Conservation (phyloP, 371 early-diverging fungal species). For the Rhizopus arrhizus region DNA sequence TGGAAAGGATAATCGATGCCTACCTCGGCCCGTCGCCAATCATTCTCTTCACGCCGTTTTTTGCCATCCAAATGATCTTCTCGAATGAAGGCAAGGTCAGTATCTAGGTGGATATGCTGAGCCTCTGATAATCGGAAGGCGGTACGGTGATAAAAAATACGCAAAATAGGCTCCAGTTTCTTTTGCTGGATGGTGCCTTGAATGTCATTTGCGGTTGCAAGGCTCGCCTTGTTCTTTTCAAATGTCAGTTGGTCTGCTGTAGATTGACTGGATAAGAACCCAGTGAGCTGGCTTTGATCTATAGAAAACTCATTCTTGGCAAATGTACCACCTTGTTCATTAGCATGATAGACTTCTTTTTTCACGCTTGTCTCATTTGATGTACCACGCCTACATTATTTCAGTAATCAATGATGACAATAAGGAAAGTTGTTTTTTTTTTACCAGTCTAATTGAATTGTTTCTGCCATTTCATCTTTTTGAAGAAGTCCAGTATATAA, state of each 20-base stretch:
- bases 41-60: slow-evolving; percentile 58
- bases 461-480: slow-evolving; percentile 87
- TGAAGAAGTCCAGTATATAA: slow-evolving; percentile 71
- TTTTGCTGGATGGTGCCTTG: slow-evolving; percentile 88
- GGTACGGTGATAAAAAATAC: slow-evolving; percentile 96
- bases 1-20: slow-evolving; percentile 86
- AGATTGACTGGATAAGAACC: no score
- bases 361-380: slow-evolving; percentile 52
- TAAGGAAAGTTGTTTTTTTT: slow-evolving; percentile 96
- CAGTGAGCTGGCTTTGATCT: no score
- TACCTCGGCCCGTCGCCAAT: slow-evolving; percentile 90
- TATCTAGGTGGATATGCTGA: slow-evolving; percentile 94
- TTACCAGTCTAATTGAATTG: slow-evolving; percentile 85
- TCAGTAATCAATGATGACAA: slow-evolving; percentile 96
- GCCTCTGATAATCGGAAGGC: slow-evolving; percentile 98
- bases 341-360: slow-evolving; percentile 17
- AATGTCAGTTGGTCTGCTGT: no score
- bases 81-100: slow-evolving; percentile 93
- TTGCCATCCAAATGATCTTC: slow-evolving; percentile 81
- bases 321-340: no score
- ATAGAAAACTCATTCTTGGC: no score
- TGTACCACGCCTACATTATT: slow-evolving; percentile 84
- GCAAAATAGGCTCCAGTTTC: slow-evolving; percentile 78
- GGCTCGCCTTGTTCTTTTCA: no score
- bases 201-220: slow-evolving; percentile 25